Conservation (phyloP, 805 yeast species). For the Yamadazyma endophytica region DNA sequence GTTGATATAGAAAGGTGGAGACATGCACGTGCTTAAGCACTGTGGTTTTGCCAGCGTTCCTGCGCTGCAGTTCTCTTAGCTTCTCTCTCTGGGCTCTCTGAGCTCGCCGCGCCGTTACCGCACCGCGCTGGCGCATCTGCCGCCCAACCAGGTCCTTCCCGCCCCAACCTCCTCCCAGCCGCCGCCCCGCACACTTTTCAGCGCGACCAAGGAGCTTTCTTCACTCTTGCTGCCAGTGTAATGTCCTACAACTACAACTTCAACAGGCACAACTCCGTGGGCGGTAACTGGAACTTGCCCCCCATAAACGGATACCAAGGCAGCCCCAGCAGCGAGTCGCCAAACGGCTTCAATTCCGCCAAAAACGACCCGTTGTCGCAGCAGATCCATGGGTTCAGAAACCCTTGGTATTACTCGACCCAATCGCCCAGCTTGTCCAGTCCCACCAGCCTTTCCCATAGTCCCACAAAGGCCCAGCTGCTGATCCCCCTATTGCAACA, state of each 20-base stretch:
- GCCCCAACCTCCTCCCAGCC: too few relatives aligned
- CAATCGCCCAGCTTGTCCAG: constrained; percentile 10
- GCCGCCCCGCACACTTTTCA: too few relatives aligned
- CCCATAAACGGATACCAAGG: constrained; percentile 9
- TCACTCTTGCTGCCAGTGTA: neutral
- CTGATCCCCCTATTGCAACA: constrained; percentile 26
- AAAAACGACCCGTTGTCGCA: too few relatives aligned
- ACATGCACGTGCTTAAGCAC: too few relatives aligned
- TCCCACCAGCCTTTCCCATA: constrained; percentile 9
- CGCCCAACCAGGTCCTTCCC: too few relatives aligned
- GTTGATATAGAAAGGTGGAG: too few relatives aligned
- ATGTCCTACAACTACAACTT: constrained; percentile 32
- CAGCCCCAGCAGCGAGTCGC: constrained; percentile 9
- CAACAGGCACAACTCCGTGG: constrained; percentile 35
- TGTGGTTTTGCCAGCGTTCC: too few relatives aligned
- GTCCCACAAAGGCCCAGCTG: constrained; percentile 23
- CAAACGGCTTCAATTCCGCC: constrained; percentile 1
- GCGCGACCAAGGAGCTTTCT: too few relatives aligned
- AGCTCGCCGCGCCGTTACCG: too few relatives aligned
- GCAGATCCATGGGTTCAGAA: constrained; percentile 31
- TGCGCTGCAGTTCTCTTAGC: too few relatives aligned
- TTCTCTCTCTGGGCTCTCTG: too few relatives aligned
- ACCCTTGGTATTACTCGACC: constrained; percentile 39
- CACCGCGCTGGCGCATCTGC: too few relatives aligned
- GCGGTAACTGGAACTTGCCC: constrained; percentile 35